Base-by-base conservation (phyloP, 2,329 filamentous ascomycete genomes). In the Stemphylium lycopersici region DNA sequence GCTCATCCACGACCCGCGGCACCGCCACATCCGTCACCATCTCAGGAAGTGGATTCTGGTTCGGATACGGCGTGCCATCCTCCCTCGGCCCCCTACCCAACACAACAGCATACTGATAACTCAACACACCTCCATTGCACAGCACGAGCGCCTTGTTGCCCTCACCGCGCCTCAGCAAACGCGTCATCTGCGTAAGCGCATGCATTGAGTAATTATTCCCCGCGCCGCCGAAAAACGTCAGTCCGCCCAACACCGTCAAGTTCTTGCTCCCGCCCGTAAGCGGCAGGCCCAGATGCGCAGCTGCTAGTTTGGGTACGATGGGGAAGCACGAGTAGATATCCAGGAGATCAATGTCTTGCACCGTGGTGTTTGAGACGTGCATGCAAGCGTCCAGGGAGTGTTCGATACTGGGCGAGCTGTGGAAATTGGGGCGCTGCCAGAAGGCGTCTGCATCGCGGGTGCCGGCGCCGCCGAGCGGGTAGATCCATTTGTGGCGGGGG, bases 141-240 rank as follows among this genome's bases (percentile, higher is more conserved):
- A 89, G 79, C 3, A 89, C 76, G 0, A 90, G 69, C 2, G 84
- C 87, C 12, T 77, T 82, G 3, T 70, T 76, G 1, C 76, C 77
- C 20, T 75, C 77, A 0, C 77, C 76, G 7, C 67, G 65, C 8
- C 85, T 78, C 3, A 89, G 68, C 50, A 80, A 11, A 76, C 83
- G 77, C 77, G 65, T 65, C 66, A 73, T 70, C 33, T 69, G 70
- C 5, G 71, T 74, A 37, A 76, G 48, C 20, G 73, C 85, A 74
- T 90, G 87, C 81, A 89, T 85, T 0, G 84, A 87, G 55, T 90
- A 90, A 49, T 89, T 89, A 58, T 90, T 90, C 0, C 87, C 87
- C 5, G 87, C 87, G 0, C 87, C 87, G 0, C 87, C 87, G 54
- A 90, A 90, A 0, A 83, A 87, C 4, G 87, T 89, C 48, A 90